These are phyloP conservation scores for Margaritispora aquatica DNA, from an alignment of 495 filamentous ascomycete species.

Conservation along the genomic window DNA sequence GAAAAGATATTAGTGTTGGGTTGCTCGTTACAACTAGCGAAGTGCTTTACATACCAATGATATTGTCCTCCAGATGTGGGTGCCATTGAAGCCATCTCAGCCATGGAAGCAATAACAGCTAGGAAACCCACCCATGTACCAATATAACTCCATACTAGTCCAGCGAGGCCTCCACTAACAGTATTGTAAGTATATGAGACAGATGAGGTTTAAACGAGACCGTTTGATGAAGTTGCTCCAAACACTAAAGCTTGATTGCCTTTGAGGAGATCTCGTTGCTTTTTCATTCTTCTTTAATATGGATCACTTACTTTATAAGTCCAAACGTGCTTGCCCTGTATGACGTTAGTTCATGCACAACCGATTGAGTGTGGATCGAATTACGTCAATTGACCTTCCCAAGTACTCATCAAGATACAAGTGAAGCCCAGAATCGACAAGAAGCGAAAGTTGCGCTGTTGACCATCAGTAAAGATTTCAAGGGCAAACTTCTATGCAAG, in stretches of 20 bases:
- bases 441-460: slow-evolving; percentile 18
- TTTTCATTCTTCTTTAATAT: background rate
- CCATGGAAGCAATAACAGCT: slow-evolving; percentile 26
- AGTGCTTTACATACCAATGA: slow-evolving; percentile 31
- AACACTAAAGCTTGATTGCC: too few species aligned
- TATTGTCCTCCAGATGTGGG: slow-evolving; percentile 36
- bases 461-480: background rate
- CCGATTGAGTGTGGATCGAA: background rate
- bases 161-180: slow-evolving; percentile 27
- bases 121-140: slow-evolving; percentile 26
- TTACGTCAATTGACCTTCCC: slow-evolving; percentile 18
- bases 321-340: slow-evolving; percentile 19
- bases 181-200: too few species aligned
- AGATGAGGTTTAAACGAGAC: too few species aligned
- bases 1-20: too few species aligned
- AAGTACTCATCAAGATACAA: slow-evolving; percentile 21
- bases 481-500: background rate
- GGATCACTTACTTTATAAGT: slow-evolving; percentile 8
- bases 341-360: background rate
- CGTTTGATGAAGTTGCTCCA: too few species aligned
- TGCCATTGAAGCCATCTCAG: slow-evolving; percentile 30
- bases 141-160: slow-evolving; percentile 28
- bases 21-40: background rate
- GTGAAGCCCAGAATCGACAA: slow-evolving; percentile 21
- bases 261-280: too few species aligned